phyloP scores from a whole-genome alignment of 2,329 filamentous ascomycete genomes.

The Colletotrichum simmondsii region DNA sequence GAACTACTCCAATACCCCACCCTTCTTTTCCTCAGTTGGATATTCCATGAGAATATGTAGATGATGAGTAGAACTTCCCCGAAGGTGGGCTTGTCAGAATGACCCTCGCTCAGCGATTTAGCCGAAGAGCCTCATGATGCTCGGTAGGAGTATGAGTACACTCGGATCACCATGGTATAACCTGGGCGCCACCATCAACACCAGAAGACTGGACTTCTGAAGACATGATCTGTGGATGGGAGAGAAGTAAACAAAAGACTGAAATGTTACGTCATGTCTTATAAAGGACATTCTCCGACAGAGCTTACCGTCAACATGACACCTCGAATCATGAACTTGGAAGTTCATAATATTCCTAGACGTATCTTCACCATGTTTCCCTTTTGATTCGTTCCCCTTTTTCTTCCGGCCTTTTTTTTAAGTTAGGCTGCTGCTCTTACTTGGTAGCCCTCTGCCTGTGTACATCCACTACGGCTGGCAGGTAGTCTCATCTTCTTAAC shows the following conservation, averaged over 20 bases:
- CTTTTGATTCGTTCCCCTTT: not conserved
- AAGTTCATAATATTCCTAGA: not conserved
- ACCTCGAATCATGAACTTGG: too few relatives aligned
- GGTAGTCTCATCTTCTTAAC: not conserved
- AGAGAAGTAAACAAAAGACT: too few relatives aligned
- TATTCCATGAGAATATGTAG: not conserved
- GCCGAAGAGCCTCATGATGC: too few relatives aligned
- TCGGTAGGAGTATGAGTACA: too few relatives aligned
- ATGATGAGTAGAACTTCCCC: not conserved
- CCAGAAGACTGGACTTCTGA: too few relatives aligned
- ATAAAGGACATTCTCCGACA: too few relatives aligned
- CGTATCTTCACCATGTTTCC: not conserved
- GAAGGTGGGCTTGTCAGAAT: not conserved
- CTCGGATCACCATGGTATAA: too few relatives aligned
- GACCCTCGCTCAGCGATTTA: too few relatives aligned
- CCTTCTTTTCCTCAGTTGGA: not conserved
- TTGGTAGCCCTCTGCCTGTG: not conserved
- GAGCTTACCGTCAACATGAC: too few relatives aligned
- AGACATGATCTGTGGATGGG: too few relatives aligned
- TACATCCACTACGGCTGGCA: not conserved
- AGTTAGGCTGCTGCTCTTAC: not conserved
- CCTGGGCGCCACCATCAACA: too few relatives aligned
- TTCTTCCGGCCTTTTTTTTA: not conserved
- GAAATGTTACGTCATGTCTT: too few relatives aligned
- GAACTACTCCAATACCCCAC: not conserved